Evolutionary conservation across 345 rosid genomes (phyloP).

Genomic region (Corymbia maculata): DNA sequence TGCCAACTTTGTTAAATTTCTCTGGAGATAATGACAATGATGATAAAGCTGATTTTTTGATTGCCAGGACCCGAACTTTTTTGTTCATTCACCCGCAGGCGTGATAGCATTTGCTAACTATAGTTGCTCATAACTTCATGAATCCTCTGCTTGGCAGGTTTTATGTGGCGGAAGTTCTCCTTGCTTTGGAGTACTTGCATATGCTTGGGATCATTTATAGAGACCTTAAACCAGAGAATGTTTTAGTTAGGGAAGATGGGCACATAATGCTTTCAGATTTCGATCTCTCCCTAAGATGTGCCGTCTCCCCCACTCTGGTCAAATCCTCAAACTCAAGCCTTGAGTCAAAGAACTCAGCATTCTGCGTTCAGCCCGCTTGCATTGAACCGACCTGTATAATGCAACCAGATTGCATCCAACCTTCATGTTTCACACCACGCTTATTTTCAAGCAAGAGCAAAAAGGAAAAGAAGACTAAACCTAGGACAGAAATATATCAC

Average conservation of each 20-base stretch:
- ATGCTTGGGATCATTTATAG: conserved; percentile 45
- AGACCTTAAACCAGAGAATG: conserved; percentile 59
- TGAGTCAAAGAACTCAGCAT: conserved; percentile 2
- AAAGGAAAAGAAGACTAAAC: conserved; percentile 3
- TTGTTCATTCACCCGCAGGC: background rate
- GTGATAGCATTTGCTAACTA: background rate
- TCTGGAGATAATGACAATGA: background rate
- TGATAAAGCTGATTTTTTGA: background rate
- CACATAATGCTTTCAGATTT: conserved; percentile 63
- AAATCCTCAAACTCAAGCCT: conserved; percentile 1
- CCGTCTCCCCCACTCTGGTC: conserved; percentile 13
- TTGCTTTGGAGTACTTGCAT: conserved; percentile 53
- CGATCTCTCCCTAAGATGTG: conserved; percentile 36
- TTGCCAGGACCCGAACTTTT: background rate
- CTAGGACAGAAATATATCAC: conserved; percentile 2
- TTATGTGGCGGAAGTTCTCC: conserved; percentile 51
- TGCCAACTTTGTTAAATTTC: background rate
- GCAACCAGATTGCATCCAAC: conserved; percentile 16
- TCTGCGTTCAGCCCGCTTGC: conserved; percentile 15
- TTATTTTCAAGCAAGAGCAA: conserved; percentile 1
- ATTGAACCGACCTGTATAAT: conserved; percentile 9
- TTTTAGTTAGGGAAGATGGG: conserved; percentile 56
- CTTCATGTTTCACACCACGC: conserved; percentile 8
- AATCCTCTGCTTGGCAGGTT: conserved; percentile 22
- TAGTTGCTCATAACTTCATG: background rate